Evolutionary conservation across 2,329 filamentous ascomycete species (phyloP).

Genomic region (Monosporascus sp.): DNA sequence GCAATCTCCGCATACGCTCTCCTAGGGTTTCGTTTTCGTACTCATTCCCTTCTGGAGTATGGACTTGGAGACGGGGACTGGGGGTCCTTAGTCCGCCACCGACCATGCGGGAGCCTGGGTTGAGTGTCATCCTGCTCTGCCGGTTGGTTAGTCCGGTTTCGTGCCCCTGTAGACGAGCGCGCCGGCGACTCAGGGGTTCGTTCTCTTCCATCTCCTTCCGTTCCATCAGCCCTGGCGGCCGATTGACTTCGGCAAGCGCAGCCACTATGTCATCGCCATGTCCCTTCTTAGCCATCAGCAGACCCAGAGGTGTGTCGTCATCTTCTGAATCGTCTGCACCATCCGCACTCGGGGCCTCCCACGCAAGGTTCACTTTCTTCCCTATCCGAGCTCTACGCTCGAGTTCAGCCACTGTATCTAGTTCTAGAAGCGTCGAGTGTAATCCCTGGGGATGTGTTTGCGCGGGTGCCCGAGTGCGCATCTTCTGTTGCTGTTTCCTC

Average conservation of each 20-base stretch:
- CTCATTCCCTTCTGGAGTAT: conserved; percentile 41
- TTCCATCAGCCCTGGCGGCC: conserved; percentile 72
- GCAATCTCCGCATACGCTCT: conserved; percentile 60
- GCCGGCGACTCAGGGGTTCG: conserved; percentile 75
- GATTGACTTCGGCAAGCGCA: conserved; percentile 50
- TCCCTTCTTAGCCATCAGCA: conserved; percentile 64
- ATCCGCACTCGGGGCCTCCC: conserved; percentile 54
- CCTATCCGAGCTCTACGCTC: conserved; percentile 69
- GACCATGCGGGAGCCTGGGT: conserved; percentile 21
- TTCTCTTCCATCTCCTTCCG: conserved; percentile 84
- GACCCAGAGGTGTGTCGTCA: conserved; percentile 74
- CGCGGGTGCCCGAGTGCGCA: conserved; percentile 65
- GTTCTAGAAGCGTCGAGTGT: conserved; percentile 82
- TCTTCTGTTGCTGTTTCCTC: conserved; percentile 82
- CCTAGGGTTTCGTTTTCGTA: conserved; percentile 62
- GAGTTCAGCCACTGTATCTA: conserved; percentile 84
- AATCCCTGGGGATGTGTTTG: conserved; percentile 67
- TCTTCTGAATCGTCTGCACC: conserved; percentile 22
- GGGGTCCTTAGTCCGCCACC: conserved; percentile 19
- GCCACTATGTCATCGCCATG: conserved; percentile 42
- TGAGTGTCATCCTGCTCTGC: conserved; percentile 39
- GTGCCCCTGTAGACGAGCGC: conserved; percentile 67
- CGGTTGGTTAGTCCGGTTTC: conserved; percentile 37
- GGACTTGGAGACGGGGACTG: conserved; percentile 25
- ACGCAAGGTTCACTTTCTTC: conserved; percentile 79